A percentile compares a stretch with the other conserved stretches of the same genome.
phyloP scores from a whole-genome alignment of 2,329 filamentous ascomycete genomes.

The Teratosphaeria gauchensis region DNA sequence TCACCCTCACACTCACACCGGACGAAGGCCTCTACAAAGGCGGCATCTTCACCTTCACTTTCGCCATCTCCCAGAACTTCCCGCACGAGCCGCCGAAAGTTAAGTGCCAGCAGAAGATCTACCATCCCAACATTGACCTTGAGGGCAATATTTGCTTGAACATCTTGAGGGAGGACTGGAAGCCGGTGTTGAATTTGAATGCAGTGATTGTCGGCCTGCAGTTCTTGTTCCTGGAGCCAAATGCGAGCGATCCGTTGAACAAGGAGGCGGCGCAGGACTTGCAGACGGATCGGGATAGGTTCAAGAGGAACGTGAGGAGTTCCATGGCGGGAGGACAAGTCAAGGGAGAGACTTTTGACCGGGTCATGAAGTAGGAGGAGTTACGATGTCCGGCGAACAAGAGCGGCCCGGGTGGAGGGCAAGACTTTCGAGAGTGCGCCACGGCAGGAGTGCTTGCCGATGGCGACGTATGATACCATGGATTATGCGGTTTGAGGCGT shows the following conservation, averaged over 20 bases:
- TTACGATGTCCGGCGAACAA: not conserved
- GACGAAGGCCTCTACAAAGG: conserved; percentile 85
- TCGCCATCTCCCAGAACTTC: conserved; percentile 88
- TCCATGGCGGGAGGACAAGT: conserved; percentile 76
- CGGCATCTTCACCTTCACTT: conserved; percentile 80
- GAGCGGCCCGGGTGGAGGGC: no score
- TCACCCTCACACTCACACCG: conserved; percentile 69
- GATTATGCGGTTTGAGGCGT: not conserved
- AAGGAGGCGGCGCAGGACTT: conserved; percentile 95
- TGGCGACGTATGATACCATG: not conserved
- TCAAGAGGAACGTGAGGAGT: conserved; percentile 80
- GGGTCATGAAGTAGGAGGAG: conserved; percentile 54
- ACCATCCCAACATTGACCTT: conserved; percentile 96
- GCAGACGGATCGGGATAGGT: conserved; percentile 71
- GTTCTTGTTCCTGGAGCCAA: conserved; percentile 96
- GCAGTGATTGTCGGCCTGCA: conserved; percentile 89
- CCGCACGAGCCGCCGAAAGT: conserved; percentile 97
- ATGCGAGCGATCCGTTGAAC: conserved; percentile 93
- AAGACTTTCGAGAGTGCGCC: not conserved
- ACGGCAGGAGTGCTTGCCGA: not conserved
- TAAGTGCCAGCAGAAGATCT: conserved; percentile 94
- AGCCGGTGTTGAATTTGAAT: conserved; percentile 92
- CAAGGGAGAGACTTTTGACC: conserved; percentile 63
- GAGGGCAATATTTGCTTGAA: conserved; percentile 98
- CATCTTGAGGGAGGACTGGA: conserved; percentile 97